Evolutionary conservation across 2,329 filamentous ascomycete genomes (phyloP), one percentile per base, ranked within the genome.

Genomic region (Xylaria sp.): DNA sequence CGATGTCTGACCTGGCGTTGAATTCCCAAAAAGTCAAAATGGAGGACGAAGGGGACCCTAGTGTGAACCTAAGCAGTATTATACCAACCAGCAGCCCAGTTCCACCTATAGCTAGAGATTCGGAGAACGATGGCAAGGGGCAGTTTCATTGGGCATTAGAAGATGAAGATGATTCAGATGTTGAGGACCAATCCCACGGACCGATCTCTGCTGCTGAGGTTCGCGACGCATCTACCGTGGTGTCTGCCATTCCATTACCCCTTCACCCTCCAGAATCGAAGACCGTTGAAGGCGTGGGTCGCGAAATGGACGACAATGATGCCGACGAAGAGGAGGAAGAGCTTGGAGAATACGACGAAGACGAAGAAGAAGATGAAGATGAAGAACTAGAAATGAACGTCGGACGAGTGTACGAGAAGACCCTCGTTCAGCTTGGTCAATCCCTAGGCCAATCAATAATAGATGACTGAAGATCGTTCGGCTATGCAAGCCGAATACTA

Each of bases 301-400:
- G 15, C 15, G 41, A 58, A 34, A 57, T 56, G 7, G 73, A 78
- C 34, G 78, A 79, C 55, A 71, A 69, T 18, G 59, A 65, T 39
- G 48, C 3, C 10, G 37, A 50, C 23, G 67, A 62, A 13, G 37
- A 50, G 23, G 67, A 62, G n/a, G 73, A 73, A 41, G 59, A 34
- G 5, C 28, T 56, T 39, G 62, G 39, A 7, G 63, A 64, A 44
- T 54, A 69, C 2, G 71, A 73, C n/a, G 80, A 80, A 1, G 12
- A 46, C 5, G 46, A 48, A 1, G 77, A 75, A 4, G 75, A 82
- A 9, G 80, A 25, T 3, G 23, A 28, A 28, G 28, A 81, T 54
- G 80, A 78, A 25, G 84, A 85, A 41, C 77, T 89, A 73, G 86
- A 92, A 72, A 89, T 94, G 85, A 90, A 80, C 67, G 74, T 76